Conservation (phyloP, 129 eudicot genomes). For the Solidago caesia region DNA sequence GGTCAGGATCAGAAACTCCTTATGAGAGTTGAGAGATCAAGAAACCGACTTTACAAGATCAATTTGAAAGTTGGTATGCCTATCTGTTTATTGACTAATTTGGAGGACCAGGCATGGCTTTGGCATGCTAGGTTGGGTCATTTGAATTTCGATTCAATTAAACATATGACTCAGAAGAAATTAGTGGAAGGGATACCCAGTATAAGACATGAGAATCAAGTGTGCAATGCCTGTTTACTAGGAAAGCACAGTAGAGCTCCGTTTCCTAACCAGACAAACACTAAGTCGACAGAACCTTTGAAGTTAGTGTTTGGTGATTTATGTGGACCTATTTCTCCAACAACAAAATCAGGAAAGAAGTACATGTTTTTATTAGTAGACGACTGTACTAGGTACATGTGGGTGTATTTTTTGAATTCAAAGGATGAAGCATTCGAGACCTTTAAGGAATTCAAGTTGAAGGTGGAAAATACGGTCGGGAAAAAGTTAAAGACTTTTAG, state of each 20-base stretch:
- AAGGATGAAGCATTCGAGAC: slow-evolving; percentile 9
- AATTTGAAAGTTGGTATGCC: background rate
- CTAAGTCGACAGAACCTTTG: background rate
- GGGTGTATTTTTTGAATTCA: slow-evolving; percentile 1
- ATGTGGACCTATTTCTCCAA: slow-evolving; percentile 1
- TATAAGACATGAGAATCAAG: background rate
- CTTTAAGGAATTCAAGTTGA: background rate
- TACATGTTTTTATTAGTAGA: slow-evolving; percentile 1
- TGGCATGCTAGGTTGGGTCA: slow-evolving; percentile 4
- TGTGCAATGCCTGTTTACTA: background rate
- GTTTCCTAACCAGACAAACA: background rate
- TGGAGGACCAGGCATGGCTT: background rate
- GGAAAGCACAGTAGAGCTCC: slow-evolving; percentile 11
- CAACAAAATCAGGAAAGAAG: background rate
- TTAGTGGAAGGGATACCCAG: background rate
- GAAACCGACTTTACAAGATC: background rate
- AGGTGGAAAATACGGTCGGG: background rate
- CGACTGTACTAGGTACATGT: slow-evolving; percentile 10
- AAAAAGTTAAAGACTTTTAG: background rate
- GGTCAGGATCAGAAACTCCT: slow-evolving; percentile 6
- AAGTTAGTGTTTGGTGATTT: background rate
- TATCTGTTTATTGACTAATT: background rate
- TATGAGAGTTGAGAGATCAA: background rate
- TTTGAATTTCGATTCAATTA: background rate
- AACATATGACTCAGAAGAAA: background rate